Evolutionary conservation across 2,329 filamentous ascomycete genomes (phyloP).

Genomic region (Cryphonectria radicalis): DNA sequence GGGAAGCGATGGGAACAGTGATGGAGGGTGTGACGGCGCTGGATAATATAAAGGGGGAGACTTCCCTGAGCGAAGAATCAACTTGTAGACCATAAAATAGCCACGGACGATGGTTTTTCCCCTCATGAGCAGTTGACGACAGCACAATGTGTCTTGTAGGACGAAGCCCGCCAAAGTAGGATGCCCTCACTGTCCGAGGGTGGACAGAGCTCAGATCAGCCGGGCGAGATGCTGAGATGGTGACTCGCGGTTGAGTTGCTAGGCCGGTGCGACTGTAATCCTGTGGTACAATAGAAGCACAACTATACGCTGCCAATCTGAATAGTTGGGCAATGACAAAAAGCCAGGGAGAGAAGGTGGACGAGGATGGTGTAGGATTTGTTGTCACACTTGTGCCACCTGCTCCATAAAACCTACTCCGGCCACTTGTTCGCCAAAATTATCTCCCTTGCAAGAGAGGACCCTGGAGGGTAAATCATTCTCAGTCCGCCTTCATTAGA

Average conservation of each 20-base stretch:
- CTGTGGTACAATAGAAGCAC: not conserved
- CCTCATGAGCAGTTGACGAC: not conserved
- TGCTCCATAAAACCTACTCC: not conserved
- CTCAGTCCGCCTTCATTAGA: not conserved
- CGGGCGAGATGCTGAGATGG: not conserved
- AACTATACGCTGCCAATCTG: not conserved
- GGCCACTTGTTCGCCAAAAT: not conserved
- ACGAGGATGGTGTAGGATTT: too few species aligned
- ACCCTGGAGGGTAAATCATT: not conserved
- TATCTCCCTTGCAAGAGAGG: not conserved
- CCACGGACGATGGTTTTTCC: not conserved
- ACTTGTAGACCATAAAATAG: not conserved
- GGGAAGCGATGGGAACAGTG: not conserved
- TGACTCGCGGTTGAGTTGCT: not conserved
- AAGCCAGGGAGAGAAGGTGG: not conserved
- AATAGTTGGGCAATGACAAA: not conserved
- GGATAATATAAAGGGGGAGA: not conserved
- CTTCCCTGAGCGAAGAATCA: not conserved
- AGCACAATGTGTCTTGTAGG: not conserved
- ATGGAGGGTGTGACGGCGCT: not conserved
- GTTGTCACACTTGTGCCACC: slow-evolving; percentile 5
- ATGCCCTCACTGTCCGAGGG: not conserved
- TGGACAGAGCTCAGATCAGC: not conserved
- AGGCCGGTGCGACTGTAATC: not conserved
- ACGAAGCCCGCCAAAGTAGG: not conserved